Percentiles rank a stretch among this genome's conserved stretches.
Conservation (phyloP, 2,329 filamentous ascomycete species). For the Hirsutella rhossiliensis region DNA sequence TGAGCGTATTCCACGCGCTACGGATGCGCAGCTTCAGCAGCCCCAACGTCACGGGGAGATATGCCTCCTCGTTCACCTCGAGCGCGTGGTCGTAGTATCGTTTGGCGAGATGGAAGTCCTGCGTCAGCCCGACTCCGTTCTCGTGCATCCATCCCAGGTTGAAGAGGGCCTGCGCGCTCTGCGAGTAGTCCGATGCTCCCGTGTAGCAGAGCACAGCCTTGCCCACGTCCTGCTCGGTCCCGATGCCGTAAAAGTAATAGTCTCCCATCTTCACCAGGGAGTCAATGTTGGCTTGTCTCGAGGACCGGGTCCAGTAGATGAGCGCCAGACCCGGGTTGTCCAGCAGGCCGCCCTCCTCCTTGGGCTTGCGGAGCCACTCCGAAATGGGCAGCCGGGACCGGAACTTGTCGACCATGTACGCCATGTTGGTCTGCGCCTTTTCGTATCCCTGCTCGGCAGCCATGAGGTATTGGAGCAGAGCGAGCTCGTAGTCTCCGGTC, state of each 20-base stretch:
- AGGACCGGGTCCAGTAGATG: constrained; percentile 90
- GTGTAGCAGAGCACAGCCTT: constrained; percentile 92
- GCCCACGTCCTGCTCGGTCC: constrained; percentile 57
- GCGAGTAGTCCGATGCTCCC: constrained; percentile 79
- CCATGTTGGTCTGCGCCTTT: constrained; percentile 78
- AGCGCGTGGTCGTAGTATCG: constrained; percentile 89
- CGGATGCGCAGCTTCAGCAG: constrained; percentile 73
- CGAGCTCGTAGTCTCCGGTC: constrained; percentile 64
- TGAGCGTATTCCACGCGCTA: constrained; percentile 91
- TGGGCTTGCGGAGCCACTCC: constrained; percentile 34
- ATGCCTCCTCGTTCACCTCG: constrained; percentile 85
- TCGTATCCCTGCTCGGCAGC: constrained; percentile 91
- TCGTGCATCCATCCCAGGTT: constrained; percentile 99
- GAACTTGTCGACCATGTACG: constrained; percentile 69
- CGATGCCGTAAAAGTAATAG: constrained; percentile 81
- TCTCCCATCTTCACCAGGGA: constrained; percentile 97
- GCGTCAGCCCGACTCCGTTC: constrained; percentile 81
- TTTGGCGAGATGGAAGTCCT: constrained; percentile 96
- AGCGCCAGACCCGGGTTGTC: constrained; percentile 54
- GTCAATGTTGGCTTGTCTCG: constrained; percentile 86
- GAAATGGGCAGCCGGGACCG: constrained; percentile 32
- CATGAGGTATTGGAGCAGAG: constrained; percentile 71
- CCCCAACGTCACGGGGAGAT: constrained; percentile 82
- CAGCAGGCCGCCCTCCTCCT: constrained; percentile 24
- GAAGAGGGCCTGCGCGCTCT: constrained; percentile 90